Evolutionary conservation across 192 early-diverging fungal species (phyloP), one percentile per base, ranked within the genome.

Genomic region (Diversispora epigaea): DNA sequence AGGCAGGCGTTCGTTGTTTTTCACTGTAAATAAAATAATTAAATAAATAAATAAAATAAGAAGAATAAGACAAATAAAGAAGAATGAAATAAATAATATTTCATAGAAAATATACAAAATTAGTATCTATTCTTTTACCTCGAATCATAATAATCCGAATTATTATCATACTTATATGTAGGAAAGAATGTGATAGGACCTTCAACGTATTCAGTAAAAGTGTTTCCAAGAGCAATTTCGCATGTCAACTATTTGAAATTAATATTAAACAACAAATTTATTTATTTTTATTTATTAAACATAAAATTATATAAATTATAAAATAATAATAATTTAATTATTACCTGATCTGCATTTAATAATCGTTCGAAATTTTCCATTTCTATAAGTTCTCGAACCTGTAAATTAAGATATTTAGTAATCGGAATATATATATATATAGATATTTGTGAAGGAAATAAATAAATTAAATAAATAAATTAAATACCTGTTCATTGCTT

Each of bases 161-260:
- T 86, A 75, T 89, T 89, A 77, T 94, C 90, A 79, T 91, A 94
- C 76, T 94, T 93, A 80, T 94, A 94, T 0, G 93, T 94, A 1
- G 93, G 93, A 22, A 80, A 77, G 78, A 94, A 94, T 2, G 84
- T 84, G 54, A 94, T 87, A 40, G 76, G 72, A 0, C 87, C 91
- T 82, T 98, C 96, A 44, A 81, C 70, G 82, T 94, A 98, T 0
- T 89, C 93, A 6, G 77, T 71, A 73, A 97, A 98, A 11, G 89
- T 90, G 6, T 82, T 78, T 0, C 87, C 87, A 11, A 78, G 73
- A 7, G 83, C 82, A 77, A 91, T 88, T 76, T 92, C 89, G 22
- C 78, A 69, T 45, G 77, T 79, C n/a, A 89, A 63, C 76, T 85
- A 40, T 25, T 55, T 47, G 61, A n/a, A 77, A 56, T 52, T 17